phyloP scores from a whole-genome alignment of 495 filamentous ascomycete genomes.

The Xylaria palmicola region DNA sequence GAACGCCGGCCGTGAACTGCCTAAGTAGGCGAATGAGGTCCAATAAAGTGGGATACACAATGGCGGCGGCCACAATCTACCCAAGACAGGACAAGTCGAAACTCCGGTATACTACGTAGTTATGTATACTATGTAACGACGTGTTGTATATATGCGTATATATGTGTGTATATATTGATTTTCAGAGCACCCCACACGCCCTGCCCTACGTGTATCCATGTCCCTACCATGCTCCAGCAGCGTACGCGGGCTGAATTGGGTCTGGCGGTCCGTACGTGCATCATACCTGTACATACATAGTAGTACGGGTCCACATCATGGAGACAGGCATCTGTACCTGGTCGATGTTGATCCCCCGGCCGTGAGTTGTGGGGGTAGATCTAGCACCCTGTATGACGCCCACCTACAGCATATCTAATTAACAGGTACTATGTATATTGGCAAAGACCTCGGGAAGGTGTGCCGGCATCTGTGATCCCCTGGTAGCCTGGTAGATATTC shows the following conservation, averaged over 20 bases:
- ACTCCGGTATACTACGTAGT: too few species aligned
- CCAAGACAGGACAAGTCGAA: too few species aligned
- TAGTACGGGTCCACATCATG: too few species aligned
- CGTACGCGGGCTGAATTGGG: background rate
- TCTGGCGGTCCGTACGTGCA: background rate
- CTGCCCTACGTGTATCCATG: background rate
- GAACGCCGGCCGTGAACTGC: background rate
- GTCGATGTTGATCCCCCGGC: background rate
- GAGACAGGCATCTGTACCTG: background rate
- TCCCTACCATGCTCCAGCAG: too few species aligned
- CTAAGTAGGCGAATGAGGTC: background rate
- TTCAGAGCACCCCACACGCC: background rate
- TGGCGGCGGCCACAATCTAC: background rate
- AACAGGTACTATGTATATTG: too few species aligned
- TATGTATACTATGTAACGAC: too few species aligned
- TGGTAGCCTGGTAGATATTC: too few species aligned
- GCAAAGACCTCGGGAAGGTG: too few species aligned
- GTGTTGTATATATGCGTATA: constrained; percentile 7
- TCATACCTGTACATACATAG: too few species aligned
- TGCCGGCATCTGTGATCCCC: too few species aligned
- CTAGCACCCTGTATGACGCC: background rate
- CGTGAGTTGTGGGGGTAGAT: background rate
- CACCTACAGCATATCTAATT: too few species aligned
- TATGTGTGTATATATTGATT: constrained; percentile 5
- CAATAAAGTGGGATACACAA: background rate